Base-by-base conservation (phyloP, 768 basidiomycete species). In the Asterophora parasitica region DNA sequence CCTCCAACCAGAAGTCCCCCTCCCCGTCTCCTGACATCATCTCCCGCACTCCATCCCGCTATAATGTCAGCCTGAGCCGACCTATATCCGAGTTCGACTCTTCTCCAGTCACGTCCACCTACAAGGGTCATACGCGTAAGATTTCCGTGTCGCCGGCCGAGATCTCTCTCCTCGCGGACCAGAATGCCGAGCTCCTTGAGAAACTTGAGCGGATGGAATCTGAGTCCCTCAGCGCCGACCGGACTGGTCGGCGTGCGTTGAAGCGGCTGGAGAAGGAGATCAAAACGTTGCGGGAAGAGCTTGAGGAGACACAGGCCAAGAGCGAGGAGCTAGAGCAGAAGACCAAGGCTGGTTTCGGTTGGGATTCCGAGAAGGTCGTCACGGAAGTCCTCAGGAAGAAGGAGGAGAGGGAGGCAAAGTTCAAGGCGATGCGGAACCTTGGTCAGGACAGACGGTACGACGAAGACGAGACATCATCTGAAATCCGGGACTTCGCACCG, bases 191-290 rank as follows among this genome's bases (percentile, higher is more conserved):
- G 53, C 81, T 93, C 12, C 66, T 88, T 4, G 66, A 74, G 19
- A 88, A 89, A 54, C 73, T 93, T 4, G 85, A 91, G 64, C 75
- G 76, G 50, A 74, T 93, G 8, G 86, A 92, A 61, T 63, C 74
- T 1, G 89, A 92, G 50, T 81, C 88, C 12, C 64, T 63, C 9
- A 75, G 76, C 36, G 73, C 83, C 2, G 88, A 92, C 55, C 75
- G 76, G 31, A 71, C 75, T 1, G 88, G 90, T 10, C 76, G 83
- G 49, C 76, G 80, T 28, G 82, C 80, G 55, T 70, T 94, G 15
- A 79, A 82, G 36, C 75, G 75, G 59, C 64, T 94, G 43, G 89
- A 92, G 66, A 82, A 80, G 61, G 91, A 94, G 70, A 86, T 94
- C n/a, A 69, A 75, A 45, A 70, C 71, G 4, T 72, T 94, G 26